Base-by-base conservation (phyloP, 805 yeast species). In the Candida xyloterini region DNA sequence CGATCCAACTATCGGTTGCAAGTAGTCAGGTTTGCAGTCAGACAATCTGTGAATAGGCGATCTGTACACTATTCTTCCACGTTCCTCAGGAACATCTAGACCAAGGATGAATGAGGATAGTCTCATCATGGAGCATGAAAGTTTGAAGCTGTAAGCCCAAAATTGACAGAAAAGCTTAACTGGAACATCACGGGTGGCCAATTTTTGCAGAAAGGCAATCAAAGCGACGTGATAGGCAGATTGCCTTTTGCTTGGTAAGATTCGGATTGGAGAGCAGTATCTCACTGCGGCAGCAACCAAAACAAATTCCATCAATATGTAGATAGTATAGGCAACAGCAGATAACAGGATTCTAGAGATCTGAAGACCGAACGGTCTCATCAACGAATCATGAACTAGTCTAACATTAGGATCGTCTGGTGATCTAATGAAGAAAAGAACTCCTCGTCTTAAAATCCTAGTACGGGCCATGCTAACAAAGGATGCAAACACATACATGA, bases 401-500 rank as follows among this genome's bases (percentile, higher is more conserved):
- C 91, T 78, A 32, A 88, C 81, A 51, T 86, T 84, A 27, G 95
- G 96, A 57, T 93, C 97, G 52, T 89, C 96, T 4, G 96, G 96
- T 15, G 95, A 88, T 52, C 96, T 75, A 44, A 93, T 84, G 65
- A 93, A 93, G 60, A 79, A 93, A 33, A 93, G 68, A 7, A 87
- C 96, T 10, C 99, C 99, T 0, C 84, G 82, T 40, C 99, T 74
- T 43, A 91, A 71, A 27, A 88, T 79, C 43, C 68, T 64, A 31
- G 74, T 66, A 46, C 99, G 72, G 15, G 81, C 73, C 89, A 89
- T 82, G 14, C 95, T 85, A 22, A 91, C 89, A 62, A 79, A 91
- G 34, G 84, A 66, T 1, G 97, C 95, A 65, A 93, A 81, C 52
- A 78, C 69, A 47, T 82, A 80, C 98, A 93, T 90, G 67, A 88